These are phyloP conservation scores for Volutella citrinella DNA, from an alignment of 2,329 filamentous ascomycete species.

Conservation along the genomic window DNA sequence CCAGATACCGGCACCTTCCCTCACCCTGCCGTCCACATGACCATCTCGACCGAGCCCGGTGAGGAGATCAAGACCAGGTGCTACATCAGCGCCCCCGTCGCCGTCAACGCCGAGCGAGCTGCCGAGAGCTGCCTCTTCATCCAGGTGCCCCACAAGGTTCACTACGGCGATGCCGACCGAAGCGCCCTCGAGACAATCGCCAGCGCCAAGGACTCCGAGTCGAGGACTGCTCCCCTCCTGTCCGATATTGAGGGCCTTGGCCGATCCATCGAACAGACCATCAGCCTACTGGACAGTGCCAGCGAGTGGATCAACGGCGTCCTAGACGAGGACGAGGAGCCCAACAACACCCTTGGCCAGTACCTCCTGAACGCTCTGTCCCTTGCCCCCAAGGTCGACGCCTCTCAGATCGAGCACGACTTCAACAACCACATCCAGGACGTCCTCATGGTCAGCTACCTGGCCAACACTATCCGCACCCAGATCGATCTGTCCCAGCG, in stretches of 20 bases:
- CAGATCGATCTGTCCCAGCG: slow-evolving; percentile 98
- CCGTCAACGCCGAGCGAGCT: slow-evolving; percentile 90
- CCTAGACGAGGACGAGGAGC: slow-evolving; percentile 86
- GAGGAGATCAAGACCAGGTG: slow-evolving; percentile 85
- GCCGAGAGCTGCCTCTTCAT: slow-evolving; percentile 97
- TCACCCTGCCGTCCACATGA: slow-evolving; percentile 95
- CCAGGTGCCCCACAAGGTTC: slow-evolving; percentile 91
- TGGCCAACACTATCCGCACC: slow-evolving; percentile 97
- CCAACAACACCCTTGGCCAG: slow-evolving; percentile 88
- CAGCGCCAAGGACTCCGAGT: slow-evolving; percentile 74
- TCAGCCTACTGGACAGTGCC: slow-evolving; percentile 86
- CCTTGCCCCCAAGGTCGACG: slow-evolving; percentile 90
- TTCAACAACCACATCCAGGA: slow-evolving; percentile 99
- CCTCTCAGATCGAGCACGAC: slow-evolving; percentile 87
- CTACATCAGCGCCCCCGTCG: slow-evolving; percentile 94
- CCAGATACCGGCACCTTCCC: slow-evolving; percentile 97
- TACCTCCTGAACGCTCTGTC: slow-evolving; percentile 92
- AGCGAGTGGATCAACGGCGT: slow-evolving; percentile 91
- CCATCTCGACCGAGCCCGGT: slow-evolving; percentile 85
- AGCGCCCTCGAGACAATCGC: slow-evolving; percentile 76
- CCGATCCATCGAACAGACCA: slow-evolving; percentile 79
- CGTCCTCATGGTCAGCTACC: slow-evolving; percentile 94
- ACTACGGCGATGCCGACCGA: slow-evolving; percentile 73
- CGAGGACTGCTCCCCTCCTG: slow-evolving; percentile 68
- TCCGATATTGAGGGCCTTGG: slow-evolving; percentile 90